These are phyloP conservation scores for Kitagawia praeruptora DNA, from an alignment of 129 eudicot species.

Conservation along the genomic window DNA sequence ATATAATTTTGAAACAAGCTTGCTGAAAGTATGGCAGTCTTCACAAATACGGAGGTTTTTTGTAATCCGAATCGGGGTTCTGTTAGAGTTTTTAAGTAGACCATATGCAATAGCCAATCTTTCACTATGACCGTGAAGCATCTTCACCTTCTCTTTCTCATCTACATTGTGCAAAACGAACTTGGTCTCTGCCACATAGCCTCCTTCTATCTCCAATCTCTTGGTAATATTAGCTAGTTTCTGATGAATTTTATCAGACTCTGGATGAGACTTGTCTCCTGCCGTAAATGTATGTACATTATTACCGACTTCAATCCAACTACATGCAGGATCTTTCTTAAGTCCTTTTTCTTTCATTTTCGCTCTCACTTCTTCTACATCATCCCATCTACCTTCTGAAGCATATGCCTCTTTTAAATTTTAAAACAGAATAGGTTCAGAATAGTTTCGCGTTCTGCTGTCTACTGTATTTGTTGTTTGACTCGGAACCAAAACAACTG, in stretches of 20 bases:
- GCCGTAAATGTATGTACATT: slow-evolving; percentile 57
- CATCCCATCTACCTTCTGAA: slow-evolving; percentile 56
- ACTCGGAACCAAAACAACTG: neutral
- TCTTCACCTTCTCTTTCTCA: slow-evolving; percentile 43
- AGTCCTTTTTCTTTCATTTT: slow-evolving; percentile 57
- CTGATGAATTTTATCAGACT: slow-evolving; percentile 37
- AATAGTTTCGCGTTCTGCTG: neutral
- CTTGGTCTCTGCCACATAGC: slow-evolving; percentile 52
- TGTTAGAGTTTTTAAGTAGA: slow-evolving; percentile 34
- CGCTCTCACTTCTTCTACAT: slow-evolving; percentile 49
- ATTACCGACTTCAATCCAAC: slow-evolving; percentile 74
- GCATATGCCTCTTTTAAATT: too few relatives aligned
- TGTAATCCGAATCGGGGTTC: slow-evolving; percentile 55
- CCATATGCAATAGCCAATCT: slow-evolving; percentile 76
- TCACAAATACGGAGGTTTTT: slow-evolving; percentile 79
- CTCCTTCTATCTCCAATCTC: slow-evolving; percentile 47
- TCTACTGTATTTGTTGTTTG: neutral
- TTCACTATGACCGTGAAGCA: slow-evolving; percentile 71
- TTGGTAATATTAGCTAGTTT: slow-evolving; percentile 44
- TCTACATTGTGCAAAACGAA: slow-evolving; percentile 45
- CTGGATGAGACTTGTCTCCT: slow-evolving; percentile 68
- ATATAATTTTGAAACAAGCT: slow-evolving; percentile 50
- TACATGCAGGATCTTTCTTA: slow-evolving; percentile 91
- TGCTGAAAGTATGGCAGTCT: slow-evolving; percentile 71
- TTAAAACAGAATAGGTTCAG: too few relatives aligned